Evolutionary conservation across 2,329 filamentous ascomycete genomes (phyloP), one percentile per base, ranked within the genome.

Genomic region (Didymella sp.): DNA sequence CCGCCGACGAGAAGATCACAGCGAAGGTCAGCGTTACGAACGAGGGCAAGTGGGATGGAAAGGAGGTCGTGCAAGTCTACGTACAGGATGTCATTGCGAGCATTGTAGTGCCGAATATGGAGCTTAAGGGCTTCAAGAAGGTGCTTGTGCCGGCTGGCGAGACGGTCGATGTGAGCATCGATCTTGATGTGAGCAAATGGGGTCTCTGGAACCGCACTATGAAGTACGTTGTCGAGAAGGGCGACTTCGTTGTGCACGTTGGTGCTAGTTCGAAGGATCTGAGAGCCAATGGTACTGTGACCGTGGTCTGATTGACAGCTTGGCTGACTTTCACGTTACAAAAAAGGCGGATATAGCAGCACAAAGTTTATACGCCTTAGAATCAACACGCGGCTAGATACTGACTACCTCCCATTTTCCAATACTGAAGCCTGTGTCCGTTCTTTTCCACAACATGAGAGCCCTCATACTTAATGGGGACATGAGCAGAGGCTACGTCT

Each of bases 181-280:
- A 82, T 17, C 66, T 87, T 19, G 68, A 80, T 27, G 78, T 86
- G 3, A 64, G 71, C 19, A 78, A 84, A 44, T 72, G 85, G 61
- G 84, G 84, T 0, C 66, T 87, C 7, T 87, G 85, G 85, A 78
- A 85, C 70, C 64, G 75, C 12, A 78, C 75, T 30, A 89, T 90
- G 86, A 77, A 87, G 72, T 91, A 91, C 73, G 87, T 90, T 22
- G 88, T 92, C 33, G 89, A 92, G 80, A 84, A 84, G 3, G 89
- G 89, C 1, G 82, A 87, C 37, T 92, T 91, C 71, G 75, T 81
- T 5, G 77, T 90, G 9, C 78, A 82, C 51, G 82, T 88, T 15
- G 89, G 88, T 2, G 74, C 76, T n/a, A 83, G 79, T 60, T 88
- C 85, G 63, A 76, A 77, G 51, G 82, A 87, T 71, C 69, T 88